Base-by-base conservation (phyloP, 192 early-diverging fungal species). In the Coemansia sp. region DNA sequence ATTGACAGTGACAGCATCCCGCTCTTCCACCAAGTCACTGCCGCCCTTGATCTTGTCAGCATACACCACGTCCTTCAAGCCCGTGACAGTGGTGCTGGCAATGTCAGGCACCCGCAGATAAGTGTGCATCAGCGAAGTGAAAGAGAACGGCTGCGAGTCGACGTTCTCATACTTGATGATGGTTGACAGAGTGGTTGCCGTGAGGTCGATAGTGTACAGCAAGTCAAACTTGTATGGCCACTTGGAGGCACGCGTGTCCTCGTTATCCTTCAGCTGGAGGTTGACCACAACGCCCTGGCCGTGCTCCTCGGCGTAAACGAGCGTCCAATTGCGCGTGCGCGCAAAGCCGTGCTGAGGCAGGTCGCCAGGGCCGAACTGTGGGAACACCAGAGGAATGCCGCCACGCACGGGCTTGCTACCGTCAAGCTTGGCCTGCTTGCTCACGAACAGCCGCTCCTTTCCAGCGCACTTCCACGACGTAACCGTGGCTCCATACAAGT, bases 371-470 rank as follows among this genome's bases (percentile, higher is more conserved):
- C 82, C 82, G 39, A 86, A 88, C 74, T 86, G 85, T 32, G 87
- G 87, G 37, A 82, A 89, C 44, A 88, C 84, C 39, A 85, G 62
- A 2, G 76, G 85, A 63, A 86, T 88, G 43, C 93, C 93, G 60
- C 92, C 96, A 42, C 97, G 96, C 66, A 98, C 92, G 1, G 95
- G 91, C 86, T 96, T 98, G 75, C 89, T 88, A 38, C 94, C 95
- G 74, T 99, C 90, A 2, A 96, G 80, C 35, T 90, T 83, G 21
- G 96, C 91, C 64, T 88, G 86, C 42, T 77, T 80, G 81, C 94
- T 96, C 49, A 98, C 80, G 75, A 96, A 99, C 63, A 99, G 84
- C 68, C 88, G 87, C 70, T 99, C 95, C 53, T 84, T 63, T 42
- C 87, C 92, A 33, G 76, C 70, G 53, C 86, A 83, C 59, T 88